A percentile compares a stretch with the other conserved stretches of the same genome.
Evolutionary conservation across 768 basidiomycete genomes (phyloP).

Genomic region (Agrocybe pediades): DNA sequence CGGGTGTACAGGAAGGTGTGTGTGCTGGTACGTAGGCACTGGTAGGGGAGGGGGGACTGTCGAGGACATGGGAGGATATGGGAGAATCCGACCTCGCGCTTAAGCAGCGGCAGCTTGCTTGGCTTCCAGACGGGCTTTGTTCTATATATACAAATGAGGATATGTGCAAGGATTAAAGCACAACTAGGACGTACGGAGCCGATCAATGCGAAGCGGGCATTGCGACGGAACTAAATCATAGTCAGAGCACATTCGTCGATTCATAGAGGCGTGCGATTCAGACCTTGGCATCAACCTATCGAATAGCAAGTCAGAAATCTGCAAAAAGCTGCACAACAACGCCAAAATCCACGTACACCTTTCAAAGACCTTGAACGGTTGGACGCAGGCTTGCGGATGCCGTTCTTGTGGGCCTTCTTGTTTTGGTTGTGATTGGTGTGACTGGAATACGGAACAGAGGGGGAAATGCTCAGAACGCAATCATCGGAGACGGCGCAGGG

Average conservation of each 20-base stretch:
- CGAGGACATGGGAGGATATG: slow-evolving; percentile 3
- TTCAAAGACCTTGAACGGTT: slow-evolving; percentile 79
- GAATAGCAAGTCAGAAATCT: slow-evolving; percentile 4
- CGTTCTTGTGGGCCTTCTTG: slow-evolving; percentile 97
- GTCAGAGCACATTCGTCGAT: slow-evolving; percentile 10
- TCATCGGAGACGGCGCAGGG: not conserved
- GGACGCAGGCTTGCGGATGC: slow-evolving; percentile 83
- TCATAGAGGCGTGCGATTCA: slow-evolving; percentile 15
- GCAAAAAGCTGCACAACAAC: slow-evolving; percentile 7
- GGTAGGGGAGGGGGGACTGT: not conserved
- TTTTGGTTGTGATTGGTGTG: slow-evolving; percentile 96
- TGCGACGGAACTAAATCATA: slow-evolving; percentile 75
- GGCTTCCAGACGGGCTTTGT: slow-evolving; percentile 65
- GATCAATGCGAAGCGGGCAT: slow-evolving; percentile 67
- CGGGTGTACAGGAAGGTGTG: not conserved
- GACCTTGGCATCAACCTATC: slow-evolving; percentile 82
- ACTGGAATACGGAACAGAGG: too few relatives aligned
- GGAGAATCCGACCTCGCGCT: slow-evolving; percentile 4
- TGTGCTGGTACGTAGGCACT: not conserved
- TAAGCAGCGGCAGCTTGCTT: slow-evolving; percentile 45
- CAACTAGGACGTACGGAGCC: slow-evolving; percentile 64
- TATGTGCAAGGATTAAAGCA: not conserved
- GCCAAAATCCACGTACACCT: slow-evolving; percentile 87
- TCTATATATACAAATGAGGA: slow-evolving; percentile 37
- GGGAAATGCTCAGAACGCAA: slow-evolving; percentile 8